Evolutionary conservation across 2,329 filamentous ascomycete genomes (phyloP), one percentile per base, ranked within the genome.

Genomic region (Tolypocladium amazonense): DNA sequence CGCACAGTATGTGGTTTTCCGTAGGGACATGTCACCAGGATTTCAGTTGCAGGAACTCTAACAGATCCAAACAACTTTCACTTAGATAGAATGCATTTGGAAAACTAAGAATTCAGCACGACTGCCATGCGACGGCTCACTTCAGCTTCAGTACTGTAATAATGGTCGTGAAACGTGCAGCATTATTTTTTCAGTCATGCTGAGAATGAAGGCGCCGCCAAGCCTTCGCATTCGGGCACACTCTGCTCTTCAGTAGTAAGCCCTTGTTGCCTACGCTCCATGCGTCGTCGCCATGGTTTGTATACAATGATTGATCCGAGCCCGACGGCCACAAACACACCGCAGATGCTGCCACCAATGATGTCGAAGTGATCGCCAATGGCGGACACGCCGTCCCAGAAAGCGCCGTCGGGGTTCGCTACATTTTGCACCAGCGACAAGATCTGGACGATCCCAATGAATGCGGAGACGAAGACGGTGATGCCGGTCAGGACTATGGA

Each of bases 391-490:
- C 92, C 92, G 58, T 96, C 87, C 94, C 94, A 97, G 73, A 97
- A 97, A n/a, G 72, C 73, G 0, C 91, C 92, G 20, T 81, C 58
- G 0, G 89, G 88, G 58, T 88, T 79, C 0, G 88, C 87, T 0
- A 93, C 87, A 67, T 92, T 90, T 58, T 90, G 78, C 2, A 91
- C 80, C 12, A 97, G 78, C 2, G 86, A 91, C 14, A 97, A 77
- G 0, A 96, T 76, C 72, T 99, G 94, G 30, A 97, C 82, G 20
- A 88, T 78, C 27, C 93, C 93, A 65, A 97, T 96, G 35, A 94
- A 87, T 3, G 90, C 83, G 1, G 92, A 90, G 0, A 96, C 91
- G 5, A 89, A 75, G 30, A 96, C 88, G 0, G 92, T 97, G 57
- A 96, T 84, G 3, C 82, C 84, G 0, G 91, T 96, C 35, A 96